phyloP scores from a whole-genome alignment of 768 basidiomycete species.

The Hypholoma fasciculare region DNA sequence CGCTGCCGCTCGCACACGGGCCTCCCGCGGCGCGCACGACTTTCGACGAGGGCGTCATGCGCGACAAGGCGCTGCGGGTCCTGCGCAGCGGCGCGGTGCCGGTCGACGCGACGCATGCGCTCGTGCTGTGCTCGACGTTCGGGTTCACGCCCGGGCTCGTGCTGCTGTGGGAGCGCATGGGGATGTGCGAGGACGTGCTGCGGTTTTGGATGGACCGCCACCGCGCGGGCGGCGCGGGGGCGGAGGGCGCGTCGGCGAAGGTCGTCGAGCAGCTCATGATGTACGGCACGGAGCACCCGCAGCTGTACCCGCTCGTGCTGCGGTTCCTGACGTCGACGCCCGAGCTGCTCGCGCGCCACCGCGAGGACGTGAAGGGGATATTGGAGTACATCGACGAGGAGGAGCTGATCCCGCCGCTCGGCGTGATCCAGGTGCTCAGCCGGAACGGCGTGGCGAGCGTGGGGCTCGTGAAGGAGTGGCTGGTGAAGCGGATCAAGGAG shows the following conservation, averaged over 20 bases:
- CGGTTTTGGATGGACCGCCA: constrained; percentile 90
- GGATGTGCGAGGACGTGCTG: constrained; percentile 95
- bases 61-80: constrained; percentile 72
- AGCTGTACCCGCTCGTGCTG: constrained; percentile 85
- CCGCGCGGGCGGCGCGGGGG: constrained; percentile 27
- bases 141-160: constrained; percentile 85
- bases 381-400: constrained; percentile 80
- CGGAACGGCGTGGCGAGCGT: constrained; percentile 90
- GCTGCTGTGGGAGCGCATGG: constrained; percentile 88
- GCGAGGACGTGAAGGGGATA: constrained; percentile 67
- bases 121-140: constrained; percentile 90
- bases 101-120: constrained; percentile 87
- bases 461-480: constrained; percentile 90
- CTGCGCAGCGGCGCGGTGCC: constrained; percentile 63
- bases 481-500: constrained; percentile 75
- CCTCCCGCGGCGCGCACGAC: constrained; percentile 8
- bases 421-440: constrained; percentile 85
- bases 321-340: constrained; percentile 86
- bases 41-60: constrained; percentile 36
- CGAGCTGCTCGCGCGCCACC: constrained; percentile 69
- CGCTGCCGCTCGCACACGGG: constrained; percentile 38
- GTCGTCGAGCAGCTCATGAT: constrained; percentile 72
- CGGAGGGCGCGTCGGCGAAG: constrained; percentile 43
- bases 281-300: constrained; percentile 71
- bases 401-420: constrained; percentile 85